phyloP scores from a whole-genome alignment of 441 rosid species.

The Francoa sonchifolia region DNA sequence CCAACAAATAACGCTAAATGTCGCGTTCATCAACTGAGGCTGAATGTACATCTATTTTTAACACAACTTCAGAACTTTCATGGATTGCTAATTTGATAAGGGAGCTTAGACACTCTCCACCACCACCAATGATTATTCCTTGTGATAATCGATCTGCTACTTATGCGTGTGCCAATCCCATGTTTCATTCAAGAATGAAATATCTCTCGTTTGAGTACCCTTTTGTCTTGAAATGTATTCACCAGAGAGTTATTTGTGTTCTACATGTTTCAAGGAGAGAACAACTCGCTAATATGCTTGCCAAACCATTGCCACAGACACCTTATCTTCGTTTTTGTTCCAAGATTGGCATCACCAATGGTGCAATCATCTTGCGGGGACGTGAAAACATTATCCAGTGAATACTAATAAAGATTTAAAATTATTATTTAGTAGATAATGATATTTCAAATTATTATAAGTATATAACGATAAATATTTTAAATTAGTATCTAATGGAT shows the following conservation, averaged over 20 bases:
- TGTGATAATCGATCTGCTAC: not conserved
- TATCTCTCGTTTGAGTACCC: not conserved
- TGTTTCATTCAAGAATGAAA: slow-evolving; percentile 1
- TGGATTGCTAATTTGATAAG: not conserved
- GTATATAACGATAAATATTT: no score
- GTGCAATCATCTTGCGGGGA: not conserved
- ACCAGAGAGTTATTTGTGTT: not conserved
- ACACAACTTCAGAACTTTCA: not conserved
- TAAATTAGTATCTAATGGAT: no score
- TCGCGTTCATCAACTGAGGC: not conserved
- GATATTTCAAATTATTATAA: no score
- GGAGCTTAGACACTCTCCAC: not conserved
- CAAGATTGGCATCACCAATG: not conserved
- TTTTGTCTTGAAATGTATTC: not conserved
- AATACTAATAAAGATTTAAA: no score
- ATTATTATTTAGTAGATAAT: no score
- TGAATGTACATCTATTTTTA: not conserved
- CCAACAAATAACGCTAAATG: not conserved
- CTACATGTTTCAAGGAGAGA: not conserved
- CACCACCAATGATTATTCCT: not conserved
- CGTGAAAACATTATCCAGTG: not conserved
- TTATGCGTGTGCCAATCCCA: not conserved
- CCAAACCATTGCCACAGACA: not conserved
- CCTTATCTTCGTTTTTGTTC: not conserved
- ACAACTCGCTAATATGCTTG: not conserved